These are phyloP conservation scores for Karstenula rhodostoma DNA, from an alignment of 2,329 filamentous ascomycete species.

Conservation along the genomic window DNA sequence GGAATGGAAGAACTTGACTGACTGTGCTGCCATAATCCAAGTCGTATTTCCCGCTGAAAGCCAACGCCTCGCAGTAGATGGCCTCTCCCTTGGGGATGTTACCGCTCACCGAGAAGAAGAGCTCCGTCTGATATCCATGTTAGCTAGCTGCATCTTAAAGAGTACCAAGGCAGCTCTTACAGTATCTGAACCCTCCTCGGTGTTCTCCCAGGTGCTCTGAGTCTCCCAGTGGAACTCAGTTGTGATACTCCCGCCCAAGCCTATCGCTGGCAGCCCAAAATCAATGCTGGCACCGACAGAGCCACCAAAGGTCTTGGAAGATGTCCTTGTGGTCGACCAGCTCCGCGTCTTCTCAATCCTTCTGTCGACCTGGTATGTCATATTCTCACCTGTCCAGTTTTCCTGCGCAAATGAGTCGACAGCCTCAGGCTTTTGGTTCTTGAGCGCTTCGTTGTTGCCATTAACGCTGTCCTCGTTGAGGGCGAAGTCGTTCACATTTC, in stretches of 20 bases:
- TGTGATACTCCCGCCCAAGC: constrained; percentile 13
- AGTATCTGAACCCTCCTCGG: constrained; percentile 1
- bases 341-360: constrained; percentile 1
- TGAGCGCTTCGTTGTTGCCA: constrained; percentile 9
- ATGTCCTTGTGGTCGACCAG: constrained; percentile 13
- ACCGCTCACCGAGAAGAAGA: constrained; percentile 3
- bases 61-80: constrained; percentile 13
- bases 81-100: constrained; percentile 14
- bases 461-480: constrained; percentile 7
- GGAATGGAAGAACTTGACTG: not conserved
- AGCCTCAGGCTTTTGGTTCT: constrained; percentile 10
- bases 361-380: constrained; percentile 6
- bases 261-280: constrained; percentile 13
- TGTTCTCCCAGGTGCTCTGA: constrained; percentile 3
- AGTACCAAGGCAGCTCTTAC: not conserved
- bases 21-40: constrained; percentile 15
- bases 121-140: not conserved
- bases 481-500: constrained; percentile 8
- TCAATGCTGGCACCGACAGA: constrained; percentile 12
- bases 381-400: constrained; percentile 13
- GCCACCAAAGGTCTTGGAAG: constrained; percentile 13
- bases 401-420: constrained; percentile 12
- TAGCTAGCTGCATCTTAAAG: not conserved
- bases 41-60: constrained; percentile 16
- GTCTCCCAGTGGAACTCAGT: constrained; percentile 15